Evolutionary conservation across 768 basidiomycete species (phyloP).

Genomic region (Amanita pseudoporphyria): DNA sequence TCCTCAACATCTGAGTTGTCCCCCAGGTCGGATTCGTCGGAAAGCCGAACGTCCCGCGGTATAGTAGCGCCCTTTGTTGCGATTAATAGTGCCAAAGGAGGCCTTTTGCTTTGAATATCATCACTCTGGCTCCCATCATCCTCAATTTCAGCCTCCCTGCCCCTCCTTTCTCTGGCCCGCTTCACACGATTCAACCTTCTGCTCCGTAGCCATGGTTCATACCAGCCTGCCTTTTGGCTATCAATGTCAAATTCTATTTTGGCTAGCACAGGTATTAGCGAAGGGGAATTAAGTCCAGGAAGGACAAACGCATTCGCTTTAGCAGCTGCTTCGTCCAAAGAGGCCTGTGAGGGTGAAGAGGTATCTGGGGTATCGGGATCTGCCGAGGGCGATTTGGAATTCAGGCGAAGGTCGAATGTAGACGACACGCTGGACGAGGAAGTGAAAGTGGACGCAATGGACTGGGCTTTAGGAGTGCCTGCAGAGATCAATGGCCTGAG

Average conservation of each 20-base stretch:
- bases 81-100: constrained; percentile 44
- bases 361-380: constrained; percentile 48
- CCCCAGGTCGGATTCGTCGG: constrained; percentile 26
- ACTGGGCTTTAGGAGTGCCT: constrained; percentile 25
- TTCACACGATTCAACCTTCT: constrained; percentile 52
- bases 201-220: constrained; percentile 71
- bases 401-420: constrained; percentile 35
- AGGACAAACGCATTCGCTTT: constrained; percentile 47
- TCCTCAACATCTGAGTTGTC: constrained; percentile 16
- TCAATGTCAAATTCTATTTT: constrained; percentile 97
- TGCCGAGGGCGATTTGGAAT: constrained; percentile 39
- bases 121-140: constrained; percentile 16
- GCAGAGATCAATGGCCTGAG: constrained; percentile 42
- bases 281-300: constrained; percentile 53
- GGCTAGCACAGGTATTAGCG: constrained; percentile 76
- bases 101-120: constrained; percentile 4
- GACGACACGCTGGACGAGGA: constrained; percentile 49
- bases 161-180: constrained; percentile 40
- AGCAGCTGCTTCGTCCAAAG: constrained; percentile 22
- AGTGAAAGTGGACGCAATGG: constrained; percentile 26
- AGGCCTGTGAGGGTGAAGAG: constrained; percentile 26
- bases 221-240: constrained; percentile 70
- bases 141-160: constrained; percentile 19
- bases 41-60: constrained; percentile 15
- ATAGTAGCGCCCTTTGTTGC: constrained; percentile 34